Evolutionary conservation across 164 flowering plant genomes (phyloP).

Genomic region (Magnolia officinalis): DNA sequence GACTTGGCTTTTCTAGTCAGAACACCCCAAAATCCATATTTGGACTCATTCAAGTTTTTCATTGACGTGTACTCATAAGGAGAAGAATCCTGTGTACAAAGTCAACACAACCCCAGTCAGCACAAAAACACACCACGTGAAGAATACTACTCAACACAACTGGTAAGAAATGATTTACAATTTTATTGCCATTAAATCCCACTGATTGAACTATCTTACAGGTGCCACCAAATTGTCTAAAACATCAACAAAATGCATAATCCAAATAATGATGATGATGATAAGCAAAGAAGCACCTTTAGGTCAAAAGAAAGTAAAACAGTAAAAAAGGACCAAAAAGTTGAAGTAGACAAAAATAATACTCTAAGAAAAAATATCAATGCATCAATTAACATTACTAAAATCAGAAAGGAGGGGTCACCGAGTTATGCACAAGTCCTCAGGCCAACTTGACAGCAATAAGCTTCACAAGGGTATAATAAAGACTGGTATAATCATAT

Average conservation of each 20-base stretch:
- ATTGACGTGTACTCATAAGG: slow-evolving; percentile 49
- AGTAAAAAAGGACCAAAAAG: neutral
- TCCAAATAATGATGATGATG: too few species aligned
- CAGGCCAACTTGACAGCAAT: neutral
- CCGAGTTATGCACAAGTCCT: neutral
- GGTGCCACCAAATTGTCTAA: neutral
- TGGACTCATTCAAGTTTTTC: slow-evolving; percentile 46
- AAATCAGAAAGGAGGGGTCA: neutral
- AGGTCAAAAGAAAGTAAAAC: neutral
- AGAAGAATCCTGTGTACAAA: slow-evolving; percentile 39
- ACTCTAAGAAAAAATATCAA: neutral
- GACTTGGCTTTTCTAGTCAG: slow-evolving; percentile 87
- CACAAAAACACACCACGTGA: neutral
- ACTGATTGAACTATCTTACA: neutral
- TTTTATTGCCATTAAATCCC: neutral
- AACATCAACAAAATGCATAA: neutral
- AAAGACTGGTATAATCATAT: too few species aligned
- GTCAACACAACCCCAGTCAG: slow-evolving; percentile 9
- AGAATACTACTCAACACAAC: neutral
- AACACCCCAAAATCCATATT: slow-evolving; percentile 80
- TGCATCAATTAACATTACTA: neutral
- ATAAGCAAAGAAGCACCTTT: neutral
- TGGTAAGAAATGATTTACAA: too few species aligned
- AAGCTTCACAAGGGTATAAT: neutral
- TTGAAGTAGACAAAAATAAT: neutral